Evolutionary conservation across 768 basidiomycete genomes (phyloP).

Genomic region (Rubroboletus pulcherrimus): DNA sequence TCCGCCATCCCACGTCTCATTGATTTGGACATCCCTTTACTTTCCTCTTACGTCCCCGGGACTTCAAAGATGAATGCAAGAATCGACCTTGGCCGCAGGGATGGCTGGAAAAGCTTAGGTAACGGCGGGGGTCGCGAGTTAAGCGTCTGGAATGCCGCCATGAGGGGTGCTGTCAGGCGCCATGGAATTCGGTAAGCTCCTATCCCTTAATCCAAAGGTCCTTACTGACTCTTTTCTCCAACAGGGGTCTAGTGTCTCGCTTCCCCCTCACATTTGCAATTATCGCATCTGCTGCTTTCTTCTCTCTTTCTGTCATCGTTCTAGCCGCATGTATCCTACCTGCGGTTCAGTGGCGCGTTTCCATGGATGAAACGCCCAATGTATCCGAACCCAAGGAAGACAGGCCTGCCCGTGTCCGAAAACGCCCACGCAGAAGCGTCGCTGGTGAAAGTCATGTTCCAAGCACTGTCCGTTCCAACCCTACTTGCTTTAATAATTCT

Average conservation of each 20-base stretch:
- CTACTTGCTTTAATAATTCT: neutral
- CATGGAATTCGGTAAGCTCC: slow-evolving; percentile 62
- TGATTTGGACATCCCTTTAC: slow-evolving; percentile 51
- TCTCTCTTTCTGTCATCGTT: slow-evolving; percentile 43
- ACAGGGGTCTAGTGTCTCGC: slow-evolving; percentile 64
- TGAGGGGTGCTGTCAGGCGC: slow-evolving; percentile 61
- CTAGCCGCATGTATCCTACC: slow-evolving; percentile 54
- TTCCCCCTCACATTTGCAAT: slow-evolving; percentile 60
- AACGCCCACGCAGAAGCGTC: slow-evolving; percentile 25
- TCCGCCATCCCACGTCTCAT: slow-evolving; percentile 40
- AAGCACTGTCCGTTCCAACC: slow-evolving; percentile 21
- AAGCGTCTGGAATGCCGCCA: slow-evolving; percentile 56
- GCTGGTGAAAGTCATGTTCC: slow-evolving; percentile 19
- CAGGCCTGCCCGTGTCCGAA: slow-evolving; percentile 23
- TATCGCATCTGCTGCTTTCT: slow-evolving; percentile 42
- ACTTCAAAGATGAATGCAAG: slow-evolving; percentile 49
- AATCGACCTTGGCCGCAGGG: slow-evolving; percentile 70
- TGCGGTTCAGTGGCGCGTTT: slow-evolving; percentile 30
- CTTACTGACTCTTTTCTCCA: neutral
- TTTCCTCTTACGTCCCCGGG: slow-evolving; percentile 50
- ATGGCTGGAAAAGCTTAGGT: slow-evolving; percentile 69
- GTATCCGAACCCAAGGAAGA: slow-evolving; percentile 18
- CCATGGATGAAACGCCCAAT: slow-evolving; percentile 12
- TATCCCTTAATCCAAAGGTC: neutral
- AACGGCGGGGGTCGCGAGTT: slow-evolving; percentile 70